Evolutionary conservation across 2,329 filamentous ascomycete species (phyloP).

Genomic region (Podosphaera aphanis): DNA sequence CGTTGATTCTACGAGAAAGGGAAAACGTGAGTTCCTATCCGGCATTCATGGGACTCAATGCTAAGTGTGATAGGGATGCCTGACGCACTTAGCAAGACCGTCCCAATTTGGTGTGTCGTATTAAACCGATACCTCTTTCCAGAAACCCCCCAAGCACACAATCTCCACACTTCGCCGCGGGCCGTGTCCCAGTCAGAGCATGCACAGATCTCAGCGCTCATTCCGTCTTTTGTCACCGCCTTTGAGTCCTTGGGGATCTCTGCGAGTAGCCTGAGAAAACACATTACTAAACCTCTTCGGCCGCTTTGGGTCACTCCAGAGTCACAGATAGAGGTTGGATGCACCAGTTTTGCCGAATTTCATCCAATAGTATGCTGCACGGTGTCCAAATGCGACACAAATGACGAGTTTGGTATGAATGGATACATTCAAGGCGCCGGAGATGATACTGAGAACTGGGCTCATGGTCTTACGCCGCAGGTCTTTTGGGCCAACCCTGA

Average conservation of each 20-base stretch:
- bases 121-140: slow-evolving; percentile 63
- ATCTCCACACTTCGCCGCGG: slow-evolving; percentile 46
- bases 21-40: slow-evolving; percentile 38
- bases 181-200: slow-evolving; percentile 55
- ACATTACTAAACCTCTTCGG: slow-evolving; percentile 47
- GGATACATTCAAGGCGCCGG: slow-evolving; percentile 86
- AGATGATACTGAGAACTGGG: slow-evolving; percentile 90
- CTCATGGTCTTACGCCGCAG: slow-evolving; percentile 49
- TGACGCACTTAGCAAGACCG: slow-evolving; percentile 78
- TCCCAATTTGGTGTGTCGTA: slow-evolving; percentile 83
- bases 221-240: slow-evolving; percentile 30
- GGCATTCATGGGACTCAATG: neutral
- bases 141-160: slow-evolving; percentile 20
- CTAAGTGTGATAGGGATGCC: slow-evolving; percentile 42
- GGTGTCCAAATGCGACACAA: slow-evolving; percentile 47
- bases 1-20: slow-evolving; percentile 77
- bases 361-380: slow-evolving; percentile 67
- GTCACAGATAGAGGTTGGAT: slow-evolving; percentile 23
- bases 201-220: slow-evolving; percentile 40
- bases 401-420: slow-evolving; percentile 43
- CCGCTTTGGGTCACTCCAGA: slow-evolving; percentile 63
- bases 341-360: slow-evolving; percentile 29
- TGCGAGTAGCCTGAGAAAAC: slow-evolving; percentile 26
- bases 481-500: slow-evolving; percentile 57
- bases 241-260: slow-evolving; percentile 36